Evolutionary conservation across 495 filamentous ascomycete species (phyloP).

Genomic region (Xylaria castorea): DNA sequence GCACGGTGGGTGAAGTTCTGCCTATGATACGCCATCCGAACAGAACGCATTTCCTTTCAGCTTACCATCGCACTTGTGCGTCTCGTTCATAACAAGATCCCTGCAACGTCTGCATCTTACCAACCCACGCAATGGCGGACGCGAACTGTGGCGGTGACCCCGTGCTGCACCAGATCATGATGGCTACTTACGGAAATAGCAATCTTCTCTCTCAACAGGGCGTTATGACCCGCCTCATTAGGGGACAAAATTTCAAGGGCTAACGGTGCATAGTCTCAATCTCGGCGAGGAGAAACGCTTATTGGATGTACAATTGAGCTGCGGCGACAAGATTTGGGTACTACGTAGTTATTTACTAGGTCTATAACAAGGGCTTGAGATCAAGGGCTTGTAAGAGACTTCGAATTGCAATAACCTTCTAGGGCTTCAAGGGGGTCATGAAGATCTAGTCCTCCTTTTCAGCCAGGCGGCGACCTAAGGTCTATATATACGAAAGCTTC

Average conservation of each 20-base stretch:
- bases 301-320: not conserved
- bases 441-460: too few species aligned
- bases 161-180: not conserved
- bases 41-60: not conserved
- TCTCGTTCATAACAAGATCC: not conserved
- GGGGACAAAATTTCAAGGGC: not conserved
- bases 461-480: too few species aligned
- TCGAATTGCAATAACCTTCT: too few species aligned
- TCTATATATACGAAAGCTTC: too few species aligned
- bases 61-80: not conserved
- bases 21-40: not conserved
- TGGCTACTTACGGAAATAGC: too few species aligned
- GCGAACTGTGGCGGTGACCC: too few species aligned
- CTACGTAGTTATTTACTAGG: not conserved
- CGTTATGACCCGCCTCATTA: not conserved
- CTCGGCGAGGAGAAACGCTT: not conserved
- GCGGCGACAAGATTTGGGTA: not conserved
- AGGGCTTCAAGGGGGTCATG: too few species aligned
- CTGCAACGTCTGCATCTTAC: not conserved
- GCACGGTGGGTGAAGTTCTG: not conserved
- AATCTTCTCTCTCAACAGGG: not conserved
- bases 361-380: too few species aligned
- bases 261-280: not conserved
- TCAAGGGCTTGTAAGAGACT: too few species aligned
- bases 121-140: not conserved